These are phyloP conservation scores for Podaxis sp. DNA, from an alignment of 768 basidiomycete genomes.

Conservation along the genomic window DNA sequence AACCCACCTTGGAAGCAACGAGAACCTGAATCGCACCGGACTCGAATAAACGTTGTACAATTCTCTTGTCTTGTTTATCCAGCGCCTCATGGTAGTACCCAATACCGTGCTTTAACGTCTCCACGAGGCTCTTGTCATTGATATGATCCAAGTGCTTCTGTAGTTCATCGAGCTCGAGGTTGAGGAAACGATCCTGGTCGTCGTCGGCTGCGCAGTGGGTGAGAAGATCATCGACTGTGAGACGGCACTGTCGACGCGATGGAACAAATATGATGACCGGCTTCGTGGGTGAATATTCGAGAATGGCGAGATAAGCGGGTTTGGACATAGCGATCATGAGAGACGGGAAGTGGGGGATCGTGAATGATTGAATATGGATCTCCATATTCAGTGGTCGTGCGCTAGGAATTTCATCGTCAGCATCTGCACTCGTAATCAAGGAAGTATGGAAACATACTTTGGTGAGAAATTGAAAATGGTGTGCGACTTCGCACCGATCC, in stretches of 20 bases:
- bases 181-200: slow-evolving; percentile 82
- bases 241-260: slow-evolving; percentile 89
- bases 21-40: slow-evolving; percentile 92
- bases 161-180: slow-evolving; percentile 79
- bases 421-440: background rate
- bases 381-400: slow-evolving; percentile 98
- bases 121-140: slow-evolving; percentile 69
- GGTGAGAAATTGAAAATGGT: slow-evolving; percentile 98
- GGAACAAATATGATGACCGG: slow-evolving; percentile 94
- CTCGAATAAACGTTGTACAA: slow-evolving; percentile 90
- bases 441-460: slow-evolving; percentile 44
- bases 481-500: slow-evolving; percentile 94
- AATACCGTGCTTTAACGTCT: slow-evolving; percentile 85
- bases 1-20: background rate
- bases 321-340: slow-evolving; percentile 99
- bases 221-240: slow-evolving; percentile 90
- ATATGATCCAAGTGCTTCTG: slow-evolving; percentile 88
- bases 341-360: slow-evolving; percentile 94
- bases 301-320: slow-evolving; percentile 90
- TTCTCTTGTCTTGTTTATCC: slow-evolving; percentile 87
- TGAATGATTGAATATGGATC: slow-evolving; percentile 94
- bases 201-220: slow-evolving; percentile 88
- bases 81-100: slow-evolving; percentile 96
- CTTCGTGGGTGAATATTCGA: slow-evolving; percentile 81
- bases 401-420: slow-evolving; percentile 36